Evolutionary conservation across 805 yeast species (phyloP).

Genomic region (Spathaspora arborariae): DNA sequence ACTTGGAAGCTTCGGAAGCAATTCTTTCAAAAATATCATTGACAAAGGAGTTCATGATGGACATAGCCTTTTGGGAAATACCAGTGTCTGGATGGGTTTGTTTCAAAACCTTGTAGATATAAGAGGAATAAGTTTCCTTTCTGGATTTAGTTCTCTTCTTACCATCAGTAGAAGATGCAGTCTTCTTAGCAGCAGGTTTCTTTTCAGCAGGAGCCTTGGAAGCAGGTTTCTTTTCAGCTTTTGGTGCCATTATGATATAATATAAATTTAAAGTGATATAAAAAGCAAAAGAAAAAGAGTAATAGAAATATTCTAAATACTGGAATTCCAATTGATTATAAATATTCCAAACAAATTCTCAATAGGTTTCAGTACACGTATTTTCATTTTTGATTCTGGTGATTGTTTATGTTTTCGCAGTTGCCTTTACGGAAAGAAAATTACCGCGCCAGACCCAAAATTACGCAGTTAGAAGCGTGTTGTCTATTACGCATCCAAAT

Average conservation of each 20-base stretch:
- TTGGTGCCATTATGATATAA: conserved; percentile 56
- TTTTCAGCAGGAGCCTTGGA: conserved; percentile 97
- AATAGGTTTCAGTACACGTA: background rate
- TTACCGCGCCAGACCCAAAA: background rate
- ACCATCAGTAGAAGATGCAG: conserved; percentile 69
- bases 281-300: background rate
- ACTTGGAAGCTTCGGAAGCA: conserved; percentile 95
- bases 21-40: conserved; percentile 98
- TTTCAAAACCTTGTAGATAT: conserved; percentile 96
- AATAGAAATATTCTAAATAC: background rate
- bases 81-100: conserved; percentile 99
- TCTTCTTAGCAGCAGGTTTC: conserved; percentile 87
- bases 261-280: background rate
- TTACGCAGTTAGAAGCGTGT: background rate
- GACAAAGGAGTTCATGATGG: conserved; percentile 97
- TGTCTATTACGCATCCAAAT: background rate
- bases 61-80: conserved; percentile 98
- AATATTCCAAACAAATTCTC: background rate
- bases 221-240: conserved; percentile 75
- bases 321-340: conserved; percentile 3
- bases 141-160: conserved; percentile 94
- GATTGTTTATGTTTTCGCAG: background rate
- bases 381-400: background rate
- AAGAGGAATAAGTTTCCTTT: conserved; percentile 97
- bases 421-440: background rate